phyloP scores from a whole-genome alignment of 441 rosid species.

The Euphorbia corollata region DNA sequence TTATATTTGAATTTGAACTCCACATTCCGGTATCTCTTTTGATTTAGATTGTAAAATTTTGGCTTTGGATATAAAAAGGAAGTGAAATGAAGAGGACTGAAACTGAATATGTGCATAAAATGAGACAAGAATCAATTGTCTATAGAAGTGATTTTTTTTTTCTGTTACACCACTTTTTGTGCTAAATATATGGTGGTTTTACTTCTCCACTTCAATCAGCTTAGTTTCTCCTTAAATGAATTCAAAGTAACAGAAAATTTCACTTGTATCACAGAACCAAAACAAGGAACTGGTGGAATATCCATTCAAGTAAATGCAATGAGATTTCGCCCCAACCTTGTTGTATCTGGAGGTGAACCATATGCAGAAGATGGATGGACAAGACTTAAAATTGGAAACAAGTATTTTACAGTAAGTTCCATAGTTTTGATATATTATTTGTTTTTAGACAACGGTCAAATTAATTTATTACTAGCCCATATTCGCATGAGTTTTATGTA shows the following conservation, averaged over 20 bases:
- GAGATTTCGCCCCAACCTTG: conserved; percentile 85
- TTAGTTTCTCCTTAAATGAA: neutral
- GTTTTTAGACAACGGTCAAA: neutral
- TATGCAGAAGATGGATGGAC: conserved; percentile 81
- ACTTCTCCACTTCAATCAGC: neutral
- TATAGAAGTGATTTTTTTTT: neutral
- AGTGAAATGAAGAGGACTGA: neutral
- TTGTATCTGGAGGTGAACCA: conserved; percentile 67
- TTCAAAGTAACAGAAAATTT: neutral
- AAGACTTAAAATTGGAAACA: conserved; percentile 52
- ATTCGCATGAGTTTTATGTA: too few species aligned
- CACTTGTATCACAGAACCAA: conserved; percentile 29
- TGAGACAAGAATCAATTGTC: neutral
- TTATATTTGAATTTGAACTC: neutral
- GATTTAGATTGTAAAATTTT: neutral
- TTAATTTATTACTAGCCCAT: neutral
- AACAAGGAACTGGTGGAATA: conserved; percentile 22
- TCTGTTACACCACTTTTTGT: too few species aligned
- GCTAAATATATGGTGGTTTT: neutral
- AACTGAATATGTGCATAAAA: neutral
- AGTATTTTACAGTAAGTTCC: conserved; percentile 48
- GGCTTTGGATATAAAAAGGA: neutral
- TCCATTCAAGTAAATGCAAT: conserved; percentile 36
- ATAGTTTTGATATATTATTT: conserved; percentile 4
- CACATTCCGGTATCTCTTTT: neutral